phyloP scores from a whole-genome alignment of 2,329 filamentous ascomycete species.

The Aureobasidium sp. region DNA sequence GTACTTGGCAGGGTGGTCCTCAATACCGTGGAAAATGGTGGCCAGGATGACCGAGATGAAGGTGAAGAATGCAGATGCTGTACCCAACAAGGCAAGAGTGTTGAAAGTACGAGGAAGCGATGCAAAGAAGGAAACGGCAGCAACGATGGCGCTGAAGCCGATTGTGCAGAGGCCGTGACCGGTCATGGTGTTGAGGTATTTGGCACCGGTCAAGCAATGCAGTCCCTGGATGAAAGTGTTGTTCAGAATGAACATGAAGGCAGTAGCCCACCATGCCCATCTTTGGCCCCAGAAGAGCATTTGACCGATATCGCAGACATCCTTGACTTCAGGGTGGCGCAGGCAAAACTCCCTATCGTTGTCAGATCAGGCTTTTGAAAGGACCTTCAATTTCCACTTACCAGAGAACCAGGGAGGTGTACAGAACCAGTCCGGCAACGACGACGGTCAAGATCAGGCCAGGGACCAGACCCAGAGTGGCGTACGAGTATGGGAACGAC shows the following conservation, averaged over 20 bases:
- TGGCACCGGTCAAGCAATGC: slow-evolving; percentile 74
- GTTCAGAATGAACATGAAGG: slow-evolving; percentile 85
- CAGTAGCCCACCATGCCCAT: slow-evolving; percentile 59
- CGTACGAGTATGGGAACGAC: slow-evolving; percentile 93
- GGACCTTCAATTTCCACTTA: slow-evolving; percentile 27
- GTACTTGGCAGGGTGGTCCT: slow-evolving; percentile 58
- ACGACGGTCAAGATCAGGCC: slow-evolving; percentile 75
- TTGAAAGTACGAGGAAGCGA: slow-evolving; percentile 81
- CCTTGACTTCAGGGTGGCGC: slow-evolving; percentile 79
- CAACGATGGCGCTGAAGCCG: slow-evolving; percentile 64
- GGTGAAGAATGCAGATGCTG: slow-evolving; percentile 74
- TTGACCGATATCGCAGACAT: slow-evolving; percentile 93
- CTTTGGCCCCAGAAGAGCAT: slow-evolving; percentile 82
- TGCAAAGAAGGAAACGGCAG: slow-evolving; percentile 65
- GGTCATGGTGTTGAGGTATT: slow-evolving; percentile 85
- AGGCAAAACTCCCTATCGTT: slow-evolving; percentile 72
- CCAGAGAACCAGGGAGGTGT: slow-evolving; percentile 65
- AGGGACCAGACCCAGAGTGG: slow-evolving; percentile 75
- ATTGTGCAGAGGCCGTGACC: slow-evolving; percentile 66
- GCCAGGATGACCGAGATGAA: slow-evolving; percentile 82
- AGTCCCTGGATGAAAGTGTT: slow-evolving; percentile 86
- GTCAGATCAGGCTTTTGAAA: neutral
- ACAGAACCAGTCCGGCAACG: slow-evolving; percentile 69
- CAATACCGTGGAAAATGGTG: slow-evolving; percentile 69
- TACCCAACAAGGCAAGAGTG: slow-evolving; percentile 69